phyloP scores from a whole-genome alignment of 805 yeast genomes.

The Suhomyces sp. region DNA sequence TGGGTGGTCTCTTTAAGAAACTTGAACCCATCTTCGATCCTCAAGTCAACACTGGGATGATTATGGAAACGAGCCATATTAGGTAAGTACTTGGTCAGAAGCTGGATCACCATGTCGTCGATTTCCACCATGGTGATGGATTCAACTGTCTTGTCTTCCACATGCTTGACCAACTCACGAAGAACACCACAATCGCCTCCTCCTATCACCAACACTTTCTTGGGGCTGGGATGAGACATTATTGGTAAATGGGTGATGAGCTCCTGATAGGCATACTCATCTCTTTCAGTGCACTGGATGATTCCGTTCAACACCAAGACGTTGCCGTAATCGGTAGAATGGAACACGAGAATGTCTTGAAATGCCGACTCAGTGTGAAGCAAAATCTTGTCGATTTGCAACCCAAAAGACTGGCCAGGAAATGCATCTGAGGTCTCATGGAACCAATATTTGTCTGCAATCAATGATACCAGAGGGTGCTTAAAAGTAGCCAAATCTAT shows the following conservation, averaged over 20 bases:
- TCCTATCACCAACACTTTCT: conserved; percentile 80
- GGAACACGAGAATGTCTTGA: conserved; percentile 82
- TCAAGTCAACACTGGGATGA: conserved; percentile 64
- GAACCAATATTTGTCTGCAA: conserved; percentile 61
- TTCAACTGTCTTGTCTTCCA: conserved; percentile 50
- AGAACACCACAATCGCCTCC: conserved; percentile 97
- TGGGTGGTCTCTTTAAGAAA: conserved; percentile 51
- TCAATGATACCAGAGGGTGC: conserved; percentile 28
- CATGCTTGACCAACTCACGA: conserved; percentile 80
- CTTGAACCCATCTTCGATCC: conserved; percentile 82
- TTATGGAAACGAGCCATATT: conserved; percentile 66
- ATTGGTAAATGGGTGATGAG: conserved; percentile 83
- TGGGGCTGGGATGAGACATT: conserved; percentile 73
- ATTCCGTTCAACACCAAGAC: conserved; percentile 89
- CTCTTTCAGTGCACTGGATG: conserved; percentile 87
- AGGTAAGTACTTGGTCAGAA: conserved; percentile 72
- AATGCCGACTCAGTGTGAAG: conserved; percentile 65
- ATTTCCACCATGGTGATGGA: conserved; percentile 81
- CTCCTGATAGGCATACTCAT: conserved; percentile 93
- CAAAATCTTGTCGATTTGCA: conserved; percentile 63
- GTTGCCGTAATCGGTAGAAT: conserved; percentile 76
- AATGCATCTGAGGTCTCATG: conserved; percentile 69
- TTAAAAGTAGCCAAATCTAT: conserved; percentile 18
- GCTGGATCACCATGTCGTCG: conserved; percentile 75
- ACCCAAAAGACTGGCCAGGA: conserved; percentile 83